Evolutionary conservation across 257 asterid species (phyloP).

Genomic region (Solanum verrucosum): DNA sequence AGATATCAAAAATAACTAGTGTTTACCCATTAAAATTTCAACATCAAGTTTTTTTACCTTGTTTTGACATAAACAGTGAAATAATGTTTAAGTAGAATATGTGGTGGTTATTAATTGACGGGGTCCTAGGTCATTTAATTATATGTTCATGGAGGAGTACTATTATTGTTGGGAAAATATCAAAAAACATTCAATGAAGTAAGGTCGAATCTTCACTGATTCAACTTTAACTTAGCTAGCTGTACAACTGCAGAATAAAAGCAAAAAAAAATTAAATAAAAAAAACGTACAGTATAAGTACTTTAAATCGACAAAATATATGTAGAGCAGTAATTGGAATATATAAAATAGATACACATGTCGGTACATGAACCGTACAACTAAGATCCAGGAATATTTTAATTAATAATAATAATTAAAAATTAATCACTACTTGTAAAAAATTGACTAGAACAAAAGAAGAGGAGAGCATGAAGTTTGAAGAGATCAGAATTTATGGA

Average conservation of each 20-base stretch:
- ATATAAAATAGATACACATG: background rate
- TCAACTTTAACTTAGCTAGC: background rate
- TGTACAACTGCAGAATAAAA: background rate
- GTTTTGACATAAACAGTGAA: background rate
- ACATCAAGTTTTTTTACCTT: background rate
- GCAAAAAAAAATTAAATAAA: background rate
- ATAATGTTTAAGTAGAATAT: background rate
- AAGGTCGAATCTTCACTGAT: background rate
- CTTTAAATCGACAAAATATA: background rate
- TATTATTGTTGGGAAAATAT: background rate
- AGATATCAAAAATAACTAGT: background rate
- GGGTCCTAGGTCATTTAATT: constrained; percentile 1
- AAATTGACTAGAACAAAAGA: background rate
- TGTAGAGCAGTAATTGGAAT: background rate
- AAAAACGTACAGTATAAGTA: background rate
- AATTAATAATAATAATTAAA: background rate
- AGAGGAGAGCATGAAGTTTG: background rate
- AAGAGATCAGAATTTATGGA: too few relatives aligned
- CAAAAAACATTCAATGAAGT: background rate
- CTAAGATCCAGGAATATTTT: background rate
- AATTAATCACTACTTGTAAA: background rate
- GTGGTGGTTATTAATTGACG: background rate
- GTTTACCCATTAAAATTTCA: background rate
- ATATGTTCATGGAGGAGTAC: background rate
- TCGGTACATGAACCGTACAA: constrained; percentile 5